Conservation (phyloP, 768 basidiomycete species). For the Astraeus odoratus region DNA sequence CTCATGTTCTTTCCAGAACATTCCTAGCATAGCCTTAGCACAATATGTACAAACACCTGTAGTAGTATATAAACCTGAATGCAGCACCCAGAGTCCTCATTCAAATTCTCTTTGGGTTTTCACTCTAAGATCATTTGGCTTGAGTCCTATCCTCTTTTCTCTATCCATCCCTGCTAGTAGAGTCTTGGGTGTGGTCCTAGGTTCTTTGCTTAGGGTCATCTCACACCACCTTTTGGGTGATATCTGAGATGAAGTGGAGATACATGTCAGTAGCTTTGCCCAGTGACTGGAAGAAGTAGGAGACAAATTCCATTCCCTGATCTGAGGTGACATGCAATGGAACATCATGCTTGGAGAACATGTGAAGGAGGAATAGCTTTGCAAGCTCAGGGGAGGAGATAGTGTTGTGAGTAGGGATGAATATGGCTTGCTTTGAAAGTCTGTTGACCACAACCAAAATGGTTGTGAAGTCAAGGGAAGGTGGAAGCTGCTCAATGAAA, state of each 20-base stretch:
- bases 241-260: conserved; percentile 20
- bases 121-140: too few relatives aligned
- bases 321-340: conserved; percentile 15
- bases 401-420: conserved; percentile 8
- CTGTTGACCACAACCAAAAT: neutral
- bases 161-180: too few relatives aligned
- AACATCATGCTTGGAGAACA: conserved; percentile 18
- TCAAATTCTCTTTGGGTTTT: too few relatives aligned
- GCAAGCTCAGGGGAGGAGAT: conserved; percentile 9
- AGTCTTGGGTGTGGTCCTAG: too few relatives aligned
- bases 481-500: neutral
- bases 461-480: neutral
- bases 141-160: too few relatives aligned
- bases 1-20: too few relatives aligned
- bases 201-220: too few relatives aligned
- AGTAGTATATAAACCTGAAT: too few relatives aligned
- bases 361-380: conserved; percentile 5
- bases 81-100: too few relatives aligned
- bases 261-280: conserved; percentile 19
- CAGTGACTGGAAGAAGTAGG: conserved; percentile 25
- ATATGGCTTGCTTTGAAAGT: conserved; percentile 4
- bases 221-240: conserved; percentile 15
- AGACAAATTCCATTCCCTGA: conserved; percentile 21
- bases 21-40: too few relatives aligned
- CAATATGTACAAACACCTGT: too few relatives aligned